Conservation (phyloP, 257 asterid genomes). For the Lycium barbarum region DNA sequence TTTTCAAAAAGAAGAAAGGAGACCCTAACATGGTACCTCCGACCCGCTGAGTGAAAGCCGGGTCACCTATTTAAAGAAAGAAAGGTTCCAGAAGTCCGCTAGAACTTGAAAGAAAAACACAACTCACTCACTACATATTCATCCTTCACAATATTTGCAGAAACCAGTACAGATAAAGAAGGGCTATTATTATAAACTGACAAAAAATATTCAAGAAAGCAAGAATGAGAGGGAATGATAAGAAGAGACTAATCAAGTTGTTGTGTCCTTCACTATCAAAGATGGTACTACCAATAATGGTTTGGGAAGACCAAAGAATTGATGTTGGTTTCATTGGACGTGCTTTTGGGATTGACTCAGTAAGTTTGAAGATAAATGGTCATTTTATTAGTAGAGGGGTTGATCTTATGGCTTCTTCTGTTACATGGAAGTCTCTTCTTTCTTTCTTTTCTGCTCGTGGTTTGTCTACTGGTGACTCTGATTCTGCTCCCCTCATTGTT, state of each 20-base stretch:
- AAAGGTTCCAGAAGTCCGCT: slow-evolving; percentile 51
- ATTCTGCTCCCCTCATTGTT: slow-evolving; percentile 64
- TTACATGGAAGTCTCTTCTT: slow-evolving; percentile 87
- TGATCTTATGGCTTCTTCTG: slow-evolving; percentile 77
- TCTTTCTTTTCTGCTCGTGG: slow-evolving; percentile 78
- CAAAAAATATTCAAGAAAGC: not conserved
- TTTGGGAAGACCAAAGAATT: slow-evolving; percentile 63
- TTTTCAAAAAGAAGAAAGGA: not conserved
- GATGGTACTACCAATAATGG: slow-evolving; percentile 50
- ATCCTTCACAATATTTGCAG: not conserved
- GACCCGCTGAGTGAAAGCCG: not conserved
- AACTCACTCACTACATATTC: not conserved
- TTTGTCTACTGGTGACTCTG: slow-evolving; percentile 64
- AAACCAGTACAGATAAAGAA: not conserved
- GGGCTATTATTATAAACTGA: too few relatives aligned
- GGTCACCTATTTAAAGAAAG: not conserved
- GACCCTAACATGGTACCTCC: not conserved
- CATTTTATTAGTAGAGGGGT: slow-evolving; percentile 84
- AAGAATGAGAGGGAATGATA: slow-evolving; percentile 40
- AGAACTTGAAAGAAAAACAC: slow-evolving; percentile 29
- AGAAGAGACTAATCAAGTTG: slow-evolving; percentile 52
- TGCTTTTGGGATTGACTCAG: slow-evolving; percentile 80
- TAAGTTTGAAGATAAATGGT: slow-evolving; percentile 74
- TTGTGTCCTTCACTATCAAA: slow-evolving; percentile 61
- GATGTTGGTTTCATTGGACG: slow-evolving; percentile 79